Evolutionary conservation across 805 yeast species (phyloP).

Genomic region (Barnettozyma wickerhamii): DNA sequence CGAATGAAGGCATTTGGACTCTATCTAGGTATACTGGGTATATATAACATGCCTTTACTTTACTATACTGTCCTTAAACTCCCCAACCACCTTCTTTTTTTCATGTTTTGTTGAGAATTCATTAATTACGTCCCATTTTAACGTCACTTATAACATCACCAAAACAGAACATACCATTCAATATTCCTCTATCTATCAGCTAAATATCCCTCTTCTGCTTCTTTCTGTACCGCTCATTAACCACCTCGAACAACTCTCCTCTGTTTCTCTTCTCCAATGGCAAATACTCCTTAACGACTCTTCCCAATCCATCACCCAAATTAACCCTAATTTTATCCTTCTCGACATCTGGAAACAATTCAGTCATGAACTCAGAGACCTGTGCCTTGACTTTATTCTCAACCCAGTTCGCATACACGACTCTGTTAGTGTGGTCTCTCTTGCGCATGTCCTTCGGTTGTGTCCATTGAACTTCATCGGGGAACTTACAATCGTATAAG

Average conservation of each 20-base stretch:
- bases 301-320: conserved; percentile 77
- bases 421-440: conserved; percentile 36
- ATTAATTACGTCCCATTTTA: too few species aligned
- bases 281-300: conserved; percentile 50
- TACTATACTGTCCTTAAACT: too few species aligned
- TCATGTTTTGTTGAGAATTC: too few species aligned
- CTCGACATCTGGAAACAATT: conserved; percentile 17
- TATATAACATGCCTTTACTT: too few species aligned
- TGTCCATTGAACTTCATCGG: conserved; percentile 63
- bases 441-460: conserved; percentile 30
- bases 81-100: too few species aligned
- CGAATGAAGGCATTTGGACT: too few species aligned
- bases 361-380: conserved; percentile 34
- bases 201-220: conserved; percentile 11
- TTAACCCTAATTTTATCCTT: conserved; percentile 36
- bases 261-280: conserved; percentile 53
- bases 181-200: background rate
- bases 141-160: too few species aligned
- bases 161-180: background rate
- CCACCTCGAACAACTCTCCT: conserved; percentile 61
- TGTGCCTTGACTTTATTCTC: conserved; percentile 55
- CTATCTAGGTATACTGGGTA: too few species aligned
- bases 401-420: conserved; percentile 46
- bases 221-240: conserved; percentile 59
- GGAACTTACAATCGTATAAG: conserved; percentile 75